Evolutionary conservation across 768 basidiomycete genomes (phyloP), one percentile per base, ranked within the genome.

Genomic region (Gloeophyllum trabeum): DNA sequence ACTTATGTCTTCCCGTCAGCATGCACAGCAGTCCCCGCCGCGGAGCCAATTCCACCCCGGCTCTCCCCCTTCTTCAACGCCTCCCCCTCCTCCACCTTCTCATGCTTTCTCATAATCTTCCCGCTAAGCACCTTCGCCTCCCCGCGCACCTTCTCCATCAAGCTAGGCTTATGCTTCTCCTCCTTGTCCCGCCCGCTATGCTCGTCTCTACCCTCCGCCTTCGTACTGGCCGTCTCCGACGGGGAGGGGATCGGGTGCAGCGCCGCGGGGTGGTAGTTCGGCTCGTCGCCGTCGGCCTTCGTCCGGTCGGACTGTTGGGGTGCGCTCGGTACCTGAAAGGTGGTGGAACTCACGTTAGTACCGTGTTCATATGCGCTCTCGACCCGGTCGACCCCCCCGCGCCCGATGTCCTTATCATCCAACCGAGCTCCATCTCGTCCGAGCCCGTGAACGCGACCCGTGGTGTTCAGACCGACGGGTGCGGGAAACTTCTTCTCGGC

Each of bases 101-200:
- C 53, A 22, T 42, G 46, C 56, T 54, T 54, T 32, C 49, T 46
- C 48, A 55, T 54, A 39, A 54, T 42, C 50, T 58, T 55, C 6
- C 56, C 56, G 21, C 55, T 44, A 32, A 58, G 41, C 36, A 51
- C 46, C 51, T 53, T 54, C 44, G 56, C 56, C 48, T 58, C 56
- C 39, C 54, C 56, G 50, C 52, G 53, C 56, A 58, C 53, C 47
- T 55, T 58, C 39, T 53, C 53, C 52, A 58, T 51, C 51, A 58
- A 58, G 16, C 51, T 43, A 4, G 47, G 50, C 51, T 54, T 55
- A 42, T 50, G 47, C 43, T 44, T 39, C 48, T 48, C 51, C 37
- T 42, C 19, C 22, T 40, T 43, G 42, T 50, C 47, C 16, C 32
- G 18, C 41, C 14, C 42, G 32, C 41, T 39, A 16, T 30, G 32